Conservation (phyloP, 2,329 filamentous ascomycete genomes). For the Alternaria solani region DNA sequence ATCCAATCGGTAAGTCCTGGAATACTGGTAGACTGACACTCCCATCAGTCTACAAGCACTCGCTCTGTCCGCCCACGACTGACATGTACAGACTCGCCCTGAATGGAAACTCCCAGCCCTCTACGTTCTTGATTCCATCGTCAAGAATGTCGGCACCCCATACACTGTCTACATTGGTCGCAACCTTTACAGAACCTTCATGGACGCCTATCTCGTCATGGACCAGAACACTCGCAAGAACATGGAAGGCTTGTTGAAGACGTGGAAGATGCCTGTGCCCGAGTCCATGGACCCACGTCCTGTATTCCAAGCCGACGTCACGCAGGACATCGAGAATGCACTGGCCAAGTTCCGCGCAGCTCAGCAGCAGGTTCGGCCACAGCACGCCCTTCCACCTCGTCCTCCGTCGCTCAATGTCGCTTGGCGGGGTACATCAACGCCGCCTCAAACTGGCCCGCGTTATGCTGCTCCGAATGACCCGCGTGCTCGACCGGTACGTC, state of each 20-base stretch:
- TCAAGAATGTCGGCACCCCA: conserved; percentile 97
- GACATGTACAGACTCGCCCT: conserved; percentile 76
- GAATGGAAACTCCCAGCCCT: conserved; percentile 92
- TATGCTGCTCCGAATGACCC: conserved; percentile 46
- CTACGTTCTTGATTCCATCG: conserved; percentile 96
- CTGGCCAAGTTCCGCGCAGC: conserved; percentile 80
- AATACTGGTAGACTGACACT: conserved; percentile 3
- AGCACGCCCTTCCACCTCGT: conserved; percentile 48
- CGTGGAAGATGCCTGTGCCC: conserved; percentile 96
- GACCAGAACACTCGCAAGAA: conserved; percentile 83
- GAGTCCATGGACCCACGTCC: conserved; percentile 92
- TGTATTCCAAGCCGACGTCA: conserved; percentile 87
- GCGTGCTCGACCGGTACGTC: conserved; percentile 48
- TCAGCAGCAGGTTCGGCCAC: conserved; percentile 63
- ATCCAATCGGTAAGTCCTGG: conserved; percentile 84
- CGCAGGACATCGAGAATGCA: conserved; percentile 90
- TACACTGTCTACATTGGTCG: conserved; percentile 95
- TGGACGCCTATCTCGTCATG: conserved; percentile 93
- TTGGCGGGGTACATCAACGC: conserved; percentile 78
- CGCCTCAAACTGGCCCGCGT: conserved; percentile 60
- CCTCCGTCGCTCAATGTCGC: conserved; percentile 59
- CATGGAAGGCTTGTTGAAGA: conserved; percentile 96
- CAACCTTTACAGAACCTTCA: conserved; percentile 92
- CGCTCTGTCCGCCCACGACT: conserved; percentile 20
- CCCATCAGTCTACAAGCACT: not conserved